phyloP scores from a whole-genome alignment of 768 basidiomycete genomes.

The Boletus reticulatus region DNA sequence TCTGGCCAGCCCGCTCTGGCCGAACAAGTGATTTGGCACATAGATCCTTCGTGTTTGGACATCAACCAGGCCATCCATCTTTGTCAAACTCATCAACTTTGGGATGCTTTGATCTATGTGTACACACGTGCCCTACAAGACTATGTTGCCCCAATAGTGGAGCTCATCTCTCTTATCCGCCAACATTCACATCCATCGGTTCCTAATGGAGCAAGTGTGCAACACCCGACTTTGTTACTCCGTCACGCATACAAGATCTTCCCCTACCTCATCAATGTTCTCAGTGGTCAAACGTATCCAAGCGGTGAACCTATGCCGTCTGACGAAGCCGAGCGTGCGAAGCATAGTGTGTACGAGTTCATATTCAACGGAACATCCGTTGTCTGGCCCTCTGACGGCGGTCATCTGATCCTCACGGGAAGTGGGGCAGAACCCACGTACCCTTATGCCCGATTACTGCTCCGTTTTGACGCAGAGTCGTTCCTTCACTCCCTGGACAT shows the following conservation, averaged over 20 bases:
- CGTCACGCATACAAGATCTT: conserved; percentile 90
- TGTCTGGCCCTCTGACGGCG: conserved; percentile 78
- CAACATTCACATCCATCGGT: conserved; percentile 22
- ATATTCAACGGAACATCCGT: conserved; percentile 80
- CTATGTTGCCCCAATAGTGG: conserved; percentile 86
- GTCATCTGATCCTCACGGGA: conserved; percentile 70
- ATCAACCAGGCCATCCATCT: conserved; percentile 89
- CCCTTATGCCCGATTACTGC: conserved; percentile 81
- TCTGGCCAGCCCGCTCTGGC: conserved; percentile 68
- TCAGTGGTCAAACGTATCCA: conserved; percentile 86
- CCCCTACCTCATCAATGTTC: conserved; percentile 76
- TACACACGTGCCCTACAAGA: conserved; percentile 88
- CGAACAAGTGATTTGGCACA: conserved; percentile 93
- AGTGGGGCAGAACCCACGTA: conserved; percentile 80
- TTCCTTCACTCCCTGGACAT: conserved; percentile 93
- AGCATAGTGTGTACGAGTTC: conserved; percentile 74
- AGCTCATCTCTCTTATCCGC: conserved; percentile 75
- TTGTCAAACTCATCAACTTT: conserved; percentile 80
- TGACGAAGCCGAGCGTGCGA: conserved; percentile 67
- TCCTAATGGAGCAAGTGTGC: conserved; percentile 13
- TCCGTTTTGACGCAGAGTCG: conserved; percentile 90
- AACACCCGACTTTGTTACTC: conserved; percentile 29
- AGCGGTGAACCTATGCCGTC: conserved; percentile 68
- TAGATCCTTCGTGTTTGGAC: conserved; percentile 87
- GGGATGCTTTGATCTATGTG: conserved; percentile 93